These are phyloP conservation scores for Leishmania amazonensis DNA, from an alignment of 208 protist species.

Conservation along the genomic window DNA sequence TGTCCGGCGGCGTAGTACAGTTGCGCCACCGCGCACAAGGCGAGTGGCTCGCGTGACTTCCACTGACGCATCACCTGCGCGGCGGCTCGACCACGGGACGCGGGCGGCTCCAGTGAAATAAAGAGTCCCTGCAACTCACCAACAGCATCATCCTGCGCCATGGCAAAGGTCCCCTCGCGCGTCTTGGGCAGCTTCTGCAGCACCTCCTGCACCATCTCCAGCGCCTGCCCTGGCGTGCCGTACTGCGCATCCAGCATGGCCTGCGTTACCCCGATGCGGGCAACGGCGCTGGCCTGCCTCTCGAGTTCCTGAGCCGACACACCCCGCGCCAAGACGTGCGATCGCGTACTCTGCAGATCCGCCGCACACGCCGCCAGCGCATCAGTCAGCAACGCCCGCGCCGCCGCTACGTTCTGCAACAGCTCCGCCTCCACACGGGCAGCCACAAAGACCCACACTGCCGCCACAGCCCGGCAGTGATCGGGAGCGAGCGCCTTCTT, in stretches of 20 bases:
- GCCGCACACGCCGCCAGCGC: conserved; percentile 31
- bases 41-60: conserved; percentile 76
- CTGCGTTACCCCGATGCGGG: conserved; percentile 34
- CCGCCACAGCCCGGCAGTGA: conserved; percentile 48
- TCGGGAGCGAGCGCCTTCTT: conserved; percentile 34
- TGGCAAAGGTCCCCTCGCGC: conserved; percentile 51
- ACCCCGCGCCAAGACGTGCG: conserved; percentile 6
- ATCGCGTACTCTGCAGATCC: conserved; percentile 11
- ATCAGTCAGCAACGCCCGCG: conserved; percentile 43
- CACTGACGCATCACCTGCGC: conserved; percentile 72
- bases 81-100: conserved; percentile 57
- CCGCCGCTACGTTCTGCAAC: conserved; percentile 27
- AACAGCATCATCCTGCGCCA: conserved; percentile 45
- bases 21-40: conserved; percentile 61
- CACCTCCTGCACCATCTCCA: conserved; percentile 67
- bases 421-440: conserved; percentile 57
- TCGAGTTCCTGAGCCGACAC: conserved; percentile 42
- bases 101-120: conserved; percentile 64
- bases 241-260: conserved; percentile 35
- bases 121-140: conserved; percentile 64
- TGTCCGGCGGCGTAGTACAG: conserved; percentile 70
- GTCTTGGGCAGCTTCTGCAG: conserved; percentile 73
- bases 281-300: conserved; percentile 46
- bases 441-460: conserved; percentile 75
- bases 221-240: conserved; percentile 38